Conservation (phyloP, 148 eudicot species). For the Chenopodium berlandieri region DNA sequence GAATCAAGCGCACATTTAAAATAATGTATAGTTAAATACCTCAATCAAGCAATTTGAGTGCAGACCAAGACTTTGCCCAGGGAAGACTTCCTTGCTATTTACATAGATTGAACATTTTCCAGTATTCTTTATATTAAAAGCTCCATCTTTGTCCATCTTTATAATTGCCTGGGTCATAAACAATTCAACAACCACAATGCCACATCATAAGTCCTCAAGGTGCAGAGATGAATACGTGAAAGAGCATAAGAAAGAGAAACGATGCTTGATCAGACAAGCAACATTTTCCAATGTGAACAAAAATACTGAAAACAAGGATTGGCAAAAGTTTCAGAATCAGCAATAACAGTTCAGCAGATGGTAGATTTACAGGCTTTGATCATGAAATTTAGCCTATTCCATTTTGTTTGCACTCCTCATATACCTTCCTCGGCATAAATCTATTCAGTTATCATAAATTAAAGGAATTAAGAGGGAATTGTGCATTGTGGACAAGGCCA, state of each 20-base stretch:
- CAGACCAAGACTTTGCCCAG: slow-evolving; percentile 44
- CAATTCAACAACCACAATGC: slow-evolving; percentile 10
- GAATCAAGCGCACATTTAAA: not conserved
- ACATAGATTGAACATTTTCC: slow-evolving; percentile 64
- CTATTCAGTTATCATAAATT: not conserved
- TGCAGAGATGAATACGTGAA: not conserved
- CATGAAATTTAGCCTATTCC: not conserved
- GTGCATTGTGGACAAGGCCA: too few relatives aligned
- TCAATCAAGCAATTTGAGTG: slow-evolving; percentile 65
- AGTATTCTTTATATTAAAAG: slow-evolving; percentile 64
- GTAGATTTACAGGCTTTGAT: not conserved
- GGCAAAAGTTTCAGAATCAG: not conserved
- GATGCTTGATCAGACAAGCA: slow-evolving; percentile 4
- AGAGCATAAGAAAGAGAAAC: not conserved
- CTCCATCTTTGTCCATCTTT: slow-evolving; percentile 77
- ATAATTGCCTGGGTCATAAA: slow-evolving; percentile 53
- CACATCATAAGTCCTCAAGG: not conserved
- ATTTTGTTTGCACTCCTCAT: not conserved
- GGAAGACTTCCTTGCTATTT: slow-evolving; percentile 46
- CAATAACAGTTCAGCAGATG: not conserved
- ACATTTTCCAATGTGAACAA: not conserved
- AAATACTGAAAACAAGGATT: not conserved
- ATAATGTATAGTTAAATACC: slow-evolving; percentile 40
- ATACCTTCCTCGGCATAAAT: not conserved
- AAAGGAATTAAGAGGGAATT: not conserved